Evolutionary conservation across 495 filamentous ascomycete species (phyloP).

Genomic region (Tricharina praecox): DNA sequence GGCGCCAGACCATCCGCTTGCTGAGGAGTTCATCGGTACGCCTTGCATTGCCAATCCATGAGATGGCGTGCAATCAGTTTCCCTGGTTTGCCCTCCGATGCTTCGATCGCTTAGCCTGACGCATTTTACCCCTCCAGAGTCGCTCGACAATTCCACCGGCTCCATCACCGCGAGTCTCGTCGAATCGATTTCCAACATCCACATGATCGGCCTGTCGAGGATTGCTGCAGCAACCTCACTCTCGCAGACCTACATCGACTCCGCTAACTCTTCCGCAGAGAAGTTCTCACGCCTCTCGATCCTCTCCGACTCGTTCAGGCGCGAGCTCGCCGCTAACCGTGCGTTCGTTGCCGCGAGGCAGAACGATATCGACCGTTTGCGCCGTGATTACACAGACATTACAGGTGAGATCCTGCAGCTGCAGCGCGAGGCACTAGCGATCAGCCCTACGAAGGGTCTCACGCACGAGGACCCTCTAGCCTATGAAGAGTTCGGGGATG

Average conservation of each 20-base stretch:
- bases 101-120: neutral
- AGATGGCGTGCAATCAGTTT: neutral
- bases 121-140: slow-evolving; percentile 11
- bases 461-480: neutral
- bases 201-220: slow-evolving; percentile 17
- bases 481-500: slow-evolving; percentile 1
- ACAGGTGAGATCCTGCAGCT: neutral
- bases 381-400: slow-evolving; percentile 6
- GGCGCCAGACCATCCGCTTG: neutral
- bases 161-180: slow-evolving; percentile 15
- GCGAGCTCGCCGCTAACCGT: slow-evolving; percentile 2
- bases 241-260: neutral
- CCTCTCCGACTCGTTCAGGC: slow-evolving; percentile 8
- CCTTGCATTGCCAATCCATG: neutral
- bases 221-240: slow-evolving; percentile 15
- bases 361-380: slow-evolving; percentile 8
- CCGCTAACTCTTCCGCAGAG: neutral
- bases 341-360: slow-evolving; percentile 7
- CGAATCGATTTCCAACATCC: slow-evolving; percentile 10
- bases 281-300: slow-evolving; percentile 9
- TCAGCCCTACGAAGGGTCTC: neutral
- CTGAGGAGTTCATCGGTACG: neutral
- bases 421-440: neutral
- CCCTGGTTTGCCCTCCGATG: neutral
- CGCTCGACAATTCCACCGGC: slow-evolving; percentile 17